A percentile compares a stretch with the other conserved stretches of the same genome.
Evolutionary conservation across 1,284 basidiomycete species (phyloP).

Genomic region (Microbotryomycetes sp.): DNA sequence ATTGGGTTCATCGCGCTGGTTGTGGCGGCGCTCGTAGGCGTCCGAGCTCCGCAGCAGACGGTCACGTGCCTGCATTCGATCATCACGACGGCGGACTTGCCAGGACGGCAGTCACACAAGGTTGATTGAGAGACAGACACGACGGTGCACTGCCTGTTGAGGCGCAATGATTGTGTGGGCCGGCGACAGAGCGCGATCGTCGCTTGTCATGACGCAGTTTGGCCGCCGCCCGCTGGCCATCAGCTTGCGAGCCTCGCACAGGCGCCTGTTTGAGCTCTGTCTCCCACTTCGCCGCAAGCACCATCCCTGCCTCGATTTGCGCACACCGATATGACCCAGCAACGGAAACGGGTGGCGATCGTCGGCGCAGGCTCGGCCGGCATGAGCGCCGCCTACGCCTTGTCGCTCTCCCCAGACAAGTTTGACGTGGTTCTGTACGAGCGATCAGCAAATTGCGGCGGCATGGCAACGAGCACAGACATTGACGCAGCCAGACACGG

Average conservation of each 20-base stretch:
- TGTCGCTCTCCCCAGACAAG: slow-evolving; percentile 51
- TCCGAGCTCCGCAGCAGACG: not conserved
- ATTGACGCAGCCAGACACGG: slow-evolving; percentile 40
- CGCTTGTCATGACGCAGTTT: not conserved
- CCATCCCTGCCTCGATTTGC: not conserved
- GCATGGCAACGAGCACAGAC: slow-evolving; percentile 50
- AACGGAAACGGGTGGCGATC: slow-evolving; percentile 47
- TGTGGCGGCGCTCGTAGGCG: not conserved
- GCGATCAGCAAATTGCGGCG: slow-evolving; percentile 44
- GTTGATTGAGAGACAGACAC: not conserved
- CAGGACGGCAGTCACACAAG: too few relatives aligned
- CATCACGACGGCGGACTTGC: too few relatives aligned
- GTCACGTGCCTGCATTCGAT: not conserved
- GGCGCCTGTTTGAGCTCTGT: too few relatives aligned
- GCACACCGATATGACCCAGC: not conserved
- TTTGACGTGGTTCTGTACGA: slow-evolving; percentile 52
- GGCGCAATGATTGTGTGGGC: too few relatives aligned
- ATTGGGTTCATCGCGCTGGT: not conserved
- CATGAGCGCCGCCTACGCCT: slow-evolving; percentile 49
- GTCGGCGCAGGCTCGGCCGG: slow-evolving; percentile 51
- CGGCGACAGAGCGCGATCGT: not conserved
- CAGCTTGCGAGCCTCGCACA: not conserved
- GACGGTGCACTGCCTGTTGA: too few relatives aligned
- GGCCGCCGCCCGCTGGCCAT: not conserved
- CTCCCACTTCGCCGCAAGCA: not conserved